Conservation (phyloP, 1,284 basidiomycete species). For the Ganoderma lucidum region DNA sequence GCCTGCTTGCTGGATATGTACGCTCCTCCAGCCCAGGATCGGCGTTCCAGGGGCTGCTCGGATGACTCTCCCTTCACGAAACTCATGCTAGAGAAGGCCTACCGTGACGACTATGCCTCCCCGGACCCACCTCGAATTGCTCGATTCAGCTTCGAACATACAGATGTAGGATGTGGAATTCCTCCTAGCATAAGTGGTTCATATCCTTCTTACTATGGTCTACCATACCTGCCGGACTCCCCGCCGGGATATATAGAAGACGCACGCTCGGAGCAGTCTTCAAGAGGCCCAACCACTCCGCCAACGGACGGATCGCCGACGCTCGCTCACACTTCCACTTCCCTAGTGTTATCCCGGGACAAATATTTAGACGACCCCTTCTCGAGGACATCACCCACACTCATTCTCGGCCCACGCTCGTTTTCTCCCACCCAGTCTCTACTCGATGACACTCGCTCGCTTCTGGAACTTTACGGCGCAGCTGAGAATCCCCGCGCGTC, state of each 20-base stretch:
- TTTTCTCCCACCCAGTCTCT: conserved; percentile 21
- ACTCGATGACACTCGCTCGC: conserved; percentile 24
- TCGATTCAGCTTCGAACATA: conserved; percentile 15
- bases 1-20: conserved; percentile 1
- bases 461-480: conserved; percentile 7
- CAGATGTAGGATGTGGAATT: not conserved
- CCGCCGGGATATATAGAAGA: conserved; percentile 15
- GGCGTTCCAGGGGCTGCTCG: not conserved
- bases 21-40: not conserved
- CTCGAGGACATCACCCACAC: conserved; percentile 18
- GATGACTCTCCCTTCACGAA: not conserved
- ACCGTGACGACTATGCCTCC: not conserved
- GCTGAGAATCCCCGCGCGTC: conserved; percentile 3
- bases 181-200: conserved; percentile 11
- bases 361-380: conserved; percentile 14
- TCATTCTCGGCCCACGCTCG: conserved; percentile 27
- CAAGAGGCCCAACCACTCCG: conserved; percentile 10
- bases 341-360: conserved; percentile 3
- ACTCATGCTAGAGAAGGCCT: not conserved
- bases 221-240: conserved; percentile 8
- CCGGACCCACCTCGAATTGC: conserved; percentile 15
- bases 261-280: conserved; percentile 11
- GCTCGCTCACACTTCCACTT: not conserved
- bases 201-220: conserved; percentile 13
- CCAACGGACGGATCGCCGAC: not conserved